These are phyloP conservation scores for Cryptococcus jaspeensis DNA, from an alignment of 1,284 basidiomycete species.

Conservation along the genomic window DNA sequence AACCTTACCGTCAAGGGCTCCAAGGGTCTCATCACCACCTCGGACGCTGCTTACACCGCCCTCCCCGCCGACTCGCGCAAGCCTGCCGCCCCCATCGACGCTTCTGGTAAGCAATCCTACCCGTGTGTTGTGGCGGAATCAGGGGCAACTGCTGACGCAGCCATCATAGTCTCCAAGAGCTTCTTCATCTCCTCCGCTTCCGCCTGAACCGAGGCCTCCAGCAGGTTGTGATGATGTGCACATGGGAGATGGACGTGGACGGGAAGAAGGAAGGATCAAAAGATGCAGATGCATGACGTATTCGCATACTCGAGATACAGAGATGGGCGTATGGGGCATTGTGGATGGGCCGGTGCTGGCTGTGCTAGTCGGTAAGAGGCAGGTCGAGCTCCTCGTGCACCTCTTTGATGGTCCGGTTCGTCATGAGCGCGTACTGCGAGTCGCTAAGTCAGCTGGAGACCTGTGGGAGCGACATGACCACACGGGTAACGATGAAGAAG, in stretches of 20 bases:
- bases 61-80: constrained; percentile 78
- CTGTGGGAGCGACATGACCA: not conserved
- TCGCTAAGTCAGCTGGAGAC: not conserved
- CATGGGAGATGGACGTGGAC: not conserved
- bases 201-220: constrained; percentile 55
- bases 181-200: constrained; percentile 62
- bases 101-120: constrained; percentile 65
- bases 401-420: constrained; percentile 36
- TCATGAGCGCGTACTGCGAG: constrained; percentile 42
- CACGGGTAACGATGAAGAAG: not conserved
- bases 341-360: not conserved
- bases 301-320: not conserved
- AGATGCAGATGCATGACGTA: constrained; percentile 5
- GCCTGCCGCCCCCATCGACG: constrained; percentile 81
- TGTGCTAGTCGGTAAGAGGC: constrained; percentile 31
- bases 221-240: constrained; percentile 2
- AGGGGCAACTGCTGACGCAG: constrained; percentile 4
- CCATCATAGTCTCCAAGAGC: constrained; percentile 37
- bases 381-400: constrained; percentile 44
- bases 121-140: not conserved
- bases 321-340: not conserved
- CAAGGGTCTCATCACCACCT: constrained; percentile 64
- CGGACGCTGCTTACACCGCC: constrained; percentile 64
- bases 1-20: constrained; percentile 69
- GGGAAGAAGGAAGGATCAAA: not conserved